A percentile compares a stretch with the other conserved stretches of the same genome.
Conservation (phyloP, 1,139 yeast species). For the Diutina mesorugosa region DNA sequence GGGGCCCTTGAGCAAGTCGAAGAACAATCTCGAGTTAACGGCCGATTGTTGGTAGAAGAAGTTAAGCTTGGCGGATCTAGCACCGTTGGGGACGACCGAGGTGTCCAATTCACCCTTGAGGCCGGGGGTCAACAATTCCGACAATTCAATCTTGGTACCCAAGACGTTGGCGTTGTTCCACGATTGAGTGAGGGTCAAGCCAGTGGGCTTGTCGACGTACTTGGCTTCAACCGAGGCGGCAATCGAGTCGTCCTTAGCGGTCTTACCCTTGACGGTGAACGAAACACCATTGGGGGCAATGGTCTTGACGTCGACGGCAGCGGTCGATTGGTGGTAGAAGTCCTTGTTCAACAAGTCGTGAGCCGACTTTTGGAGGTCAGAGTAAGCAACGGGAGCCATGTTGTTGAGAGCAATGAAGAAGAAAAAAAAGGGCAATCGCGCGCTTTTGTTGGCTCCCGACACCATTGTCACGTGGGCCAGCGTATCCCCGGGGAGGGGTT, state of each 20-base stretch:
- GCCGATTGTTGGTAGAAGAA: slow-evolving; percentile 88
- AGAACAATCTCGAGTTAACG: slow-evolving; percentile 88
- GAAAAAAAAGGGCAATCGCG: slow-evolving; percentile 2
- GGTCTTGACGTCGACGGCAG: slow-evolving; percentile 81
- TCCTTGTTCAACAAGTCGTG: slow-evolving; percentile 84
- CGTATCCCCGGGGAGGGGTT: background rate
- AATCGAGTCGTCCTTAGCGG: slow-evolving; percentile 70
- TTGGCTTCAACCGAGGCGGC: slow-evolving; percentile 87
- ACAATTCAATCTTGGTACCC: slow-evolving; percentile 87
- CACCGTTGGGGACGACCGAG: slow-evolving; percentile 74
- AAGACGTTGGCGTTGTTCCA: slow-evolving; percentile 93
- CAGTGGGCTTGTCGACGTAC: slow-evolving; percentile 87
- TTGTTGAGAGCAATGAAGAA: slow-evolving; percentile 4
- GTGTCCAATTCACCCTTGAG: slow-evolving; percentile 89
- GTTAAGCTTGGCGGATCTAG: slow-evolving; percentile 85
- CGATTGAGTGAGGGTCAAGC: slow-evolving; percentile 90
- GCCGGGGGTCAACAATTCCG: slow-evolving; percentile 90
- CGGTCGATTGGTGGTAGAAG: slow-evolving; percentile 85
- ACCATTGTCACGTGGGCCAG: background rate
- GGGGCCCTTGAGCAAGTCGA: slow-evolving; percentile 93
- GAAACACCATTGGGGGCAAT: slow-evolving; percentile 94
- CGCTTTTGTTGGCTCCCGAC: background rate
- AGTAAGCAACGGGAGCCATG: slow-evolving; percentile 62
- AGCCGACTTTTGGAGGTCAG: slow-evolving; percentile 83
- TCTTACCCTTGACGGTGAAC: slow-evolving; percentile 90